phyloP scores from a whole-genome alignment of 257 asterid species.

The Cynanchum wilfordii region DNA sequence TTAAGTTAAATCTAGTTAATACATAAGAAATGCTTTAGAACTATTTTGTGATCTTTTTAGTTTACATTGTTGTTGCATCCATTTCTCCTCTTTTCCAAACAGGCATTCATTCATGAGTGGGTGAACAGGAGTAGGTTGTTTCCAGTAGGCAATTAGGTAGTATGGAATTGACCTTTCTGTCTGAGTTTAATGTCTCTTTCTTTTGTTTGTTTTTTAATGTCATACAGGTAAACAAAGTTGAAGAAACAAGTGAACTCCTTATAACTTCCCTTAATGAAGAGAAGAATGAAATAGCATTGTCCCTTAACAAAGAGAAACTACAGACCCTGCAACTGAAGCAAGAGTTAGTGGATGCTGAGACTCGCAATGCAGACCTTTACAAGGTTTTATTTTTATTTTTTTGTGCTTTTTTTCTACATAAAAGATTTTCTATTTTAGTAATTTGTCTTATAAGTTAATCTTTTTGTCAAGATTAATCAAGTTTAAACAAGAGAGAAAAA shows the following conservation, averaged over 20 bases:
- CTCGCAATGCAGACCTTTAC: slow-evolving; percentile 67
- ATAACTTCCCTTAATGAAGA: slow-evolving; percentile 56
- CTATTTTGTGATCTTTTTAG: background rate
- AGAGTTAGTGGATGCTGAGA: slow-evolving; percentile 65
- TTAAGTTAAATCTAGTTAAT: background rate
- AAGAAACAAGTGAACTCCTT: slow-evolving; percentile 49
- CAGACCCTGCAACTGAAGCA: slow-evolving; percentile 60
- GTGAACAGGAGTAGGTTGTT: background rate
- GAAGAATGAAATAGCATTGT: slow-evolving; percentile 66
- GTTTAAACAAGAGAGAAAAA: background rate
- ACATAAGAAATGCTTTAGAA: background rate
- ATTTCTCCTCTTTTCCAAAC: background rate
- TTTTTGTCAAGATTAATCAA: background rate
- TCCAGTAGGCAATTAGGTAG: background rate
- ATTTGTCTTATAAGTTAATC: background rate
- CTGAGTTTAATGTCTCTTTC: background rate
- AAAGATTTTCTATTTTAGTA: background rate
- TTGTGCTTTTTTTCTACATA: slow-evolving; percentile 16
- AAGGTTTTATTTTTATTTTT: slow-evolving; percentile 52
- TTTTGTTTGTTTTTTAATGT: slow-evolving; percentile 4
- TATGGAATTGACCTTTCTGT: background rate
- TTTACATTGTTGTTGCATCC: background rate
- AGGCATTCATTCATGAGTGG: background rate
- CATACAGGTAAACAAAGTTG: slow-evolving; percentile 54
- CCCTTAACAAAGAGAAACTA: slow-evolving; percentile 67